These are phyloP conservation scores for Liriodendron chinense DNA, from an alignment of 164 flowering plant genomes.

Conservation along the genomic window DNA sequence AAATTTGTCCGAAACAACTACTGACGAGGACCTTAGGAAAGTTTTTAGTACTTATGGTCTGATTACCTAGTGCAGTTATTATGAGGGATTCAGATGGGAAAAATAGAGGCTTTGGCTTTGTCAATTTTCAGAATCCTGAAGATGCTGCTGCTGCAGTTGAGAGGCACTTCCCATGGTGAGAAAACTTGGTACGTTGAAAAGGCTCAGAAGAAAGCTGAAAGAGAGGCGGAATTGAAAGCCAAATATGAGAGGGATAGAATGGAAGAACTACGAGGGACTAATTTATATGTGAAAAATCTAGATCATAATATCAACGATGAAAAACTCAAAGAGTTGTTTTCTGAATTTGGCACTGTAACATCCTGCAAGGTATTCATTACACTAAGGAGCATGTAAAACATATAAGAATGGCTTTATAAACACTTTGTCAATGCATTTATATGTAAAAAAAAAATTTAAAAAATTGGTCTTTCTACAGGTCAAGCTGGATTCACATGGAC, in stretches of 20 bases:
- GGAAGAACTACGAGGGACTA: slow-evolving; percentile 67
- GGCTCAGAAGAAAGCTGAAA: slow-evolving; percentile 72
- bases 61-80: slow-evolving; percentile 69
- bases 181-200: slow-evolving; percentile 68
- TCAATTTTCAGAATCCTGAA: slow-evolving; percentile 61
- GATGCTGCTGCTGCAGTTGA: slow-evolving; percentile 69
- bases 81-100: slow-evolving; percentile 68
- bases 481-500: slow-evolving; percentile 57
- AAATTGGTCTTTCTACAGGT: slow-evolving; percentile 34
- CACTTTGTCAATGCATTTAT: not conserved
- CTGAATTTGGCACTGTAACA: slow-evolving; percentile 66
- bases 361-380: slow-evolving; percentile 62
- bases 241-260: slow-evolving; percentile 48
- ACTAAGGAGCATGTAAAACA: not conserved
- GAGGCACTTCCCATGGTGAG: slow-evolving; percentile 38
- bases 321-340: slow-evolving; percentile 61
- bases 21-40: slow-evolving; percentile 62
- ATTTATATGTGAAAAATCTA: slow-evolving; percentile 76
- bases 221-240: slow-evolving; percentile 66
- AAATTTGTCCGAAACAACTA: slow-evolving; percentile 50
- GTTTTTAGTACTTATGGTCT: slow-evolving; percentile 54
- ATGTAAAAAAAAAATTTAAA: too few species aligned
- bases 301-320: slow-evolving; percentile 59
- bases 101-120: slow-evolving; percentile 78
- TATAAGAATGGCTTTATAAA: not conserved